Evolutionary conservation across 441 rosid genomes (phyloP).

Genomic region (Lepidium campestre): DNA sequence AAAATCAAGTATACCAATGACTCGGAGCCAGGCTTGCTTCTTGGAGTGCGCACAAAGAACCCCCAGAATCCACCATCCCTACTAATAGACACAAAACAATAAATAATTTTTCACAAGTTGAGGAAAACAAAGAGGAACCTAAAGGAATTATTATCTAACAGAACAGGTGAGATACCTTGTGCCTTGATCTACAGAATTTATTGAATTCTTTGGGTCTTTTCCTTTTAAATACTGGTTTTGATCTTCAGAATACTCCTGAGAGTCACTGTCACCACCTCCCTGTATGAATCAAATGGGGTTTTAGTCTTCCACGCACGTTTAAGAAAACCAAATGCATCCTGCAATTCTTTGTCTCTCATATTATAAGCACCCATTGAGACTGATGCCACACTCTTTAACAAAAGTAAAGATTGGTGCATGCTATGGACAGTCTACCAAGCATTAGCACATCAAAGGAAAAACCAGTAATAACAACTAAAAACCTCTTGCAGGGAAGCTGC

Average conservation of each 20-base stretch:
- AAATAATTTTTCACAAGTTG: constrained; percentile 13
- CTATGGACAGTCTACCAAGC: neutral
- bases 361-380: neutral
- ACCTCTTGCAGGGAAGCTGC: constrained; percentile 86
- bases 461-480: neutral
- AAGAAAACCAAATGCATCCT: constrained; percentile 9
- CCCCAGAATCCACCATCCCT: constrained; percentile 64
- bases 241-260: constrained; percentile 37
- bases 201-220: constrained; percentile 34
- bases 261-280: constrained; percentile 53
- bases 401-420: neutral
- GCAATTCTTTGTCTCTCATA: neutral
- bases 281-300: constrained; percentile 30
- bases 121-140: constrained; percentile 13
- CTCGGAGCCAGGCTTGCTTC: constrained; percentile 38
- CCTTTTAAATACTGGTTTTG: constrained; percentile 40
- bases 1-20: constrained; percentile 37
- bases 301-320: constrained; percentile 12
- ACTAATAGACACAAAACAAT: constrained; percentile 24
- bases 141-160: constrained; percentile 9
- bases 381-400: neutral
- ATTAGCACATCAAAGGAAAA: neutral
- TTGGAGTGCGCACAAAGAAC: constrained; percentile 41
- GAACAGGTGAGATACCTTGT: constrained; percentile 41
- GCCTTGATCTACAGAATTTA: constrained; percentile 34